A percentile compares a stretch with the other conserved stretches of the same genome.
These are phyloP conservation scores for Gaertneriomyces semiglobifer DNA, from an alignment of 192 early-diverging fungal species.

Conservation along the genomic window DNA sequence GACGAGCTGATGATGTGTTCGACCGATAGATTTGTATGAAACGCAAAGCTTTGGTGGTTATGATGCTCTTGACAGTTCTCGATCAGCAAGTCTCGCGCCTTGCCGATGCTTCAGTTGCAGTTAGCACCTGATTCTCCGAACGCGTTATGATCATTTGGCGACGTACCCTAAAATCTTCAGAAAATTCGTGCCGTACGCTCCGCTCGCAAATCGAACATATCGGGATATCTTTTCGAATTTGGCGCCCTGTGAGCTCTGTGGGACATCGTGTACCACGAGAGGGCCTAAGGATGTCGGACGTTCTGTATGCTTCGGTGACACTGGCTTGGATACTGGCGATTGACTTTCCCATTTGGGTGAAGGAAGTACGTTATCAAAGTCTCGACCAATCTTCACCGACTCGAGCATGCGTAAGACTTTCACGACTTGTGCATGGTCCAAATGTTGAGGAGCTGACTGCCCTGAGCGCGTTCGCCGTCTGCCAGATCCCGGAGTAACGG, in stretches of 20 bases:
- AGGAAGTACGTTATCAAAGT: background rate
- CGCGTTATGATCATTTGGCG: background rate
- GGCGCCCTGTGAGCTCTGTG: background rate
- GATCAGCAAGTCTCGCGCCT: conserved; percentile 36
- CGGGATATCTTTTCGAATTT: conserved; percentile 33
- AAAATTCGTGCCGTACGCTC: conserved; percentile 43
- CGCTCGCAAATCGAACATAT: conserved; percentile 47
- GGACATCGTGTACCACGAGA: background rate
- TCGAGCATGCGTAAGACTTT: conserved; percentile 20
- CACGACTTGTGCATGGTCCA: conserved; percentile 13
- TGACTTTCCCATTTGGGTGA: conserved; percentile 14
- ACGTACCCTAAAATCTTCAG: conserved; percentile 35
- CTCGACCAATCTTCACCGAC: conserved; percentile 13
- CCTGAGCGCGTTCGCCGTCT: conserved; percentile 12
- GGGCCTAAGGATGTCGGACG: background rate
- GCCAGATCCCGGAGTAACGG: conserved; percentile 11
- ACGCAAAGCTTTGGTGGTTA: conserved; percentile 51
- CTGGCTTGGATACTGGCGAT: no score
- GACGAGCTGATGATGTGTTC: conserved; percentile 48
- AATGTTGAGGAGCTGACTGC: conserved; percentile 5
- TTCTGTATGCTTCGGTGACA: background rate
- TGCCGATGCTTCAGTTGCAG: conserved; percentile 37
- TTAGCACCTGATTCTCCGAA: background rate
- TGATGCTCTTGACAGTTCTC: conserved; percentile 35
- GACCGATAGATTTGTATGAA: conserved; percentile 48